Evolutionary conservation across 208 protist species (phyloP).

Genomic region (Acanthamoeba culbertsoni): DNA sequence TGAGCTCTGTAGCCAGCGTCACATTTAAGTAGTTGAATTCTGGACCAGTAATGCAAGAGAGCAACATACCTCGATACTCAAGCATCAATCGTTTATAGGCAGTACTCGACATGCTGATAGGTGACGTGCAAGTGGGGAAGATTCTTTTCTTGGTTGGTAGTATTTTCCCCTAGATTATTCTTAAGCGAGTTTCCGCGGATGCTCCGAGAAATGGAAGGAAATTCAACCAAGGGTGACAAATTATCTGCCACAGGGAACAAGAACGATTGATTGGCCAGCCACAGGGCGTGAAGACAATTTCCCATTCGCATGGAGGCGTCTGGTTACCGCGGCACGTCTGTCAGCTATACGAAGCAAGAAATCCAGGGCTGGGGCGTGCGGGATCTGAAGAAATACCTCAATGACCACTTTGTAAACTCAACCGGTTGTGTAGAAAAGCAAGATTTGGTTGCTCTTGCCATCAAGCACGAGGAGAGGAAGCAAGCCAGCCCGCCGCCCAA

Average conservation of each 20-base stretch:
- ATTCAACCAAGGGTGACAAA: too few species aligned
- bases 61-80: not conserved
- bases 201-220: not conserved
- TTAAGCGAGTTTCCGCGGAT: too few species aligned
- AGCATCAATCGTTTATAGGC: slow-evolving; percentile 54
- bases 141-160: not conserved
- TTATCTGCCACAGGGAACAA: not conserved
- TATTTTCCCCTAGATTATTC: not conserved
- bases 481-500: not conserved
- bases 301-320: not conserved
- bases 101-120: not conserved
- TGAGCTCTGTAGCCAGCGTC: slow-evolving; percentile 65
- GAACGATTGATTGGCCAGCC: not conserved
- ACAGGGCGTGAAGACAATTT: not conserved
- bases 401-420: not conserved
- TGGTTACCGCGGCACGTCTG: not conserved
- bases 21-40: not conserved
- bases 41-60: not conserved
- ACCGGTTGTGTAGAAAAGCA: not conserved
- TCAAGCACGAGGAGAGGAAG: not conserved
- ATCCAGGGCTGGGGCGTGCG: not conserved
- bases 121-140: not conserved
- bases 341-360: not conserved
- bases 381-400: slow-evolving; percentile 31
- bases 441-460: not conserved